Percentiles rank a stretch among this genome's conserved stretches.
phyloP scores from a whole-genome alignment of 192 early-diverging fungal genomes.

The Coemansia sp. region DNA sequence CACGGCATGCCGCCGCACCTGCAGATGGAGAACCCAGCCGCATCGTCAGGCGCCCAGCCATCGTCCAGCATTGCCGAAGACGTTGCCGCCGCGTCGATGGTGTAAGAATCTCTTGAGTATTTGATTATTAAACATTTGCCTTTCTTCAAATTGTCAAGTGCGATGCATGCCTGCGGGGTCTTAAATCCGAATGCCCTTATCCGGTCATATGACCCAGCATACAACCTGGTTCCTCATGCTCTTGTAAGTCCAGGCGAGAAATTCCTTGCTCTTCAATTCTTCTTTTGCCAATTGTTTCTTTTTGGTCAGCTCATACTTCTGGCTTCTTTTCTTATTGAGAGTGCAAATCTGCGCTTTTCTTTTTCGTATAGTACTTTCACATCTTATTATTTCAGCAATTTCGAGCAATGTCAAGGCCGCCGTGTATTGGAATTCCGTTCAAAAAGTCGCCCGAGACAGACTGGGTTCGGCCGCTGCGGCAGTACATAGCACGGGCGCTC shows the following conservation, averaged over 20 bases:
- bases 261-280: constrained; percentile 6
- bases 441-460: constrained; percentile 92
- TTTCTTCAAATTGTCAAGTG: not conserved
- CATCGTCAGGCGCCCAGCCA: constrained; percentile 12
- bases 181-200: constrained; percentile 16
- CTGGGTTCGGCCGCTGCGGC: constrained; percentile 80
- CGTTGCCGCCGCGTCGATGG: constrained; percentile 39
- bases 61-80: constrained; percentile 41
- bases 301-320: constrained; percentile 1
- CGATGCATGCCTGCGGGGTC: not conserved
- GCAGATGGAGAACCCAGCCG: constrained; percentile 21
- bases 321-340: not conserved
- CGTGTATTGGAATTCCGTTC: constrained; percentile 60
- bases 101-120: constrained; percentile 5
- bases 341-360: constrained; percentile 1
- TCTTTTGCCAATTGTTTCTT: constrained; percentile 5
- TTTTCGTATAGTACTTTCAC: not conserved
- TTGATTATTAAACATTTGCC: not conserved
- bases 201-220: constrained; percentile 22
- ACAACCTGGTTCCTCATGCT: not conserved
- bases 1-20: constrained; percentile 15
- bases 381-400: not conserved
- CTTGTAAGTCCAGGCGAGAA: not conserved
- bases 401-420: constrained; percentile 36
- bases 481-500: constrained; percentile 80